Evolutionary conservation across 495 filamentous ascomycete genomes (phyloP), one percentile per base, ranked within the genome.

Genomic region (Hypoxylon trugodes): DNA sequence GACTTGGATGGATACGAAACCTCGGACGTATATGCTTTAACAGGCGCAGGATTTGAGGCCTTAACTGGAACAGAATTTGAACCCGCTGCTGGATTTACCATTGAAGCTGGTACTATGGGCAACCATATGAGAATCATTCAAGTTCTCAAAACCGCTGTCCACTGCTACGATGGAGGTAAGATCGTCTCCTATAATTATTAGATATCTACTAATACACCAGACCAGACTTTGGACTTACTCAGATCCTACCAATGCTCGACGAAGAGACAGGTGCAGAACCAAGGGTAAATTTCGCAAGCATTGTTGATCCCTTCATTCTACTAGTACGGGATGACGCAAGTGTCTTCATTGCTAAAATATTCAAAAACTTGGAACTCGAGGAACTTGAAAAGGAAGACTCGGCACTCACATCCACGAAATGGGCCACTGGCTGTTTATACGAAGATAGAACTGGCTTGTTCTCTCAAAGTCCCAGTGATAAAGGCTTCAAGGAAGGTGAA

Each of bases 231-330:
- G 88, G 88, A 7, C 81, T 99, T 30, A 83, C 86, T 38, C 93
- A 98, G 69, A 97, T 98, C 25, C 83, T 96, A 52, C 91, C 92
- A 1, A 87, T 97, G 78, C 83, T 86, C 52, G 94, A 98, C 61
- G 95, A 97, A 65, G 90, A 91, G 41, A 91, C 86, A 0, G 92
- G 87, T 15, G 83, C 83, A 8, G 90, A 92, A 61, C 86, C 90
- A 3, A 81, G 86, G 32, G 88, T 93, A 21, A 76, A 91, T 35
- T 90, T 84, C 67, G 89, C 89, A n/a, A 95, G 90, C 73, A 90
- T 98, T 65, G 81, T 82, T 9, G 95, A 97, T 69, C 92, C 93
- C 4, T 97, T 90, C 70, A 69, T 99, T n/a, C 78, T 96, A 1
- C 83, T 99, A 3, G 71, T 97, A 36, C 83, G 90, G 53, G 90